Percentiles rank a stretch among this genome's conserved stretches.
phyloP scores from a whole-genome alignment of 2,329 filamentous ascomycete species.

The Fusarium fujikuroi region DNA sequence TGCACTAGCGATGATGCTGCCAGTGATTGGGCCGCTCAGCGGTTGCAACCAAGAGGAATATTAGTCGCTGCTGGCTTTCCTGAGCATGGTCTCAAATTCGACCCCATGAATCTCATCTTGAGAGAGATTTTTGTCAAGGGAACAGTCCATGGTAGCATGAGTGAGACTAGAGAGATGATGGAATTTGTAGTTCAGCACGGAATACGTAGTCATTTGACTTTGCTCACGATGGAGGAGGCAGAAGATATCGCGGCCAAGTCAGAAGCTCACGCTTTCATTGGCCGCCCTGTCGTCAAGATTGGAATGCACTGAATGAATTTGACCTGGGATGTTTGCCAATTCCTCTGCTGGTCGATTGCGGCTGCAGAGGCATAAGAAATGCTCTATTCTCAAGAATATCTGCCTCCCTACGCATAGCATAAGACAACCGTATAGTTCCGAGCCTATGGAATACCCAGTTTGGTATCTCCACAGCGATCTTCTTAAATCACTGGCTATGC shows the following conservation, averaged over 20 bases:
- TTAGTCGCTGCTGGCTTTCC: slow-evolving; percentile 31
- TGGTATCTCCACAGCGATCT: background rate
- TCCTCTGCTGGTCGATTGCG: background rate
- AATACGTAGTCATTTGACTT: slow-evolving; percentile 20
- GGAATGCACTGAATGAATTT: background rate
- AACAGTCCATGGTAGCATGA: slow-evolving; percentile 26
- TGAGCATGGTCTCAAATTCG: slow-evolving; percentile 27
- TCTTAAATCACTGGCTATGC: no score
- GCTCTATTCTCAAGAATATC: background rate
- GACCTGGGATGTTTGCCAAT: background rate
- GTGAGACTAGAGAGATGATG: slow-evolving; percentile 26
- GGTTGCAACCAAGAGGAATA: slow-evolving; percentile 23
- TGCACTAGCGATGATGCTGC: slow-evolving; percentile 25
- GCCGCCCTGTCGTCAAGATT: slow-evolving; percentile 24
- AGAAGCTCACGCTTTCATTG: slow-evolving; percentile 5
- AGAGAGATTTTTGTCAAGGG: slow-evolving; percentile 30
- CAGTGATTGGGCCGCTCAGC: slow-evolving; percentile 32
- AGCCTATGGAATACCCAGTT: background rate
- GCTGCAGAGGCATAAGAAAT: background rate
- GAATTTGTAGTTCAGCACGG: slow-evolving; percentile 17
- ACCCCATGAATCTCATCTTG: slow-evolving; percentile 29
- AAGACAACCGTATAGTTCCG: background rate
- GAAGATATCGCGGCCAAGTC: slow-evolving; percentile 15
- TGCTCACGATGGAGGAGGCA: slow-evolving; percentile 26
- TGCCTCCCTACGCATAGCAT: background rate